Evolutionary conservation across 805 yeast species (phyloP), one percentile per base, ranked within the genome.

Genomic region (Brettanomyces custersianus): DNA sequence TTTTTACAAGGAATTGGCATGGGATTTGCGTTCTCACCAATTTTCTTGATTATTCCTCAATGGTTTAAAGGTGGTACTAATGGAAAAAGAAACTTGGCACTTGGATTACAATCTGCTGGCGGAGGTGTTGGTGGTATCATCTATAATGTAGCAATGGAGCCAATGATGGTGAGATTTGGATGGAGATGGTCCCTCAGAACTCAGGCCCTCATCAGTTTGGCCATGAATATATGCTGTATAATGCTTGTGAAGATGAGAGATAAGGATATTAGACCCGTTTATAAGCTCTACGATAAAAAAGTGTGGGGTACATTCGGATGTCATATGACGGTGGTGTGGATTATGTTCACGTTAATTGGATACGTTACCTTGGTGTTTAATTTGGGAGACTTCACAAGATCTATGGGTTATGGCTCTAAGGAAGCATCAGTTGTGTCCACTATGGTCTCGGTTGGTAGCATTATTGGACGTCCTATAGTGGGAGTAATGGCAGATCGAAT

Each of bases 341-440:
- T 66, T 10, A 57, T 66, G 36, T 60, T 68, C 33, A 68, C 80
- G 8, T 57, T 73, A 53, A 64, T 77, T 43, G 84, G 82, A 0
- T 77, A 77, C 45, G 80, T 75, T 28, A 67, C 72, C 18, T 58
- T 75, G 29, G 60, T 77, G 50, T 77, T 77, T 51, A 68, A 73
- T 24, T 55, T 78, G 44, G 74, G 78, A 7, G 76, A 76, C 43
- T 75, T 71, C 45, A 73, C 83, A 8, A 62, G 68, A 4, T 69
- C 80, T 3, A 45, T 78, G 38, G 86, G 86, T 0, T 77, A 75
- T 44, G 41, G 68, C 4, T 58, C 69, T 2, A 46, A 60, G 16
- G 74, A 77, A 40, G 80, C 80, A 3, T 68, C 82, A 1, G 57
- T 70, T 17, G 78, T 73, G 4, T 55, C 78, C 1, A 76, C 81